These are phyloP conservation scores for Trichoderma aggressivum DNA, from an alignment of 2,329 filamentous ascomycete species.

Conservation along the genomic window DNA sequence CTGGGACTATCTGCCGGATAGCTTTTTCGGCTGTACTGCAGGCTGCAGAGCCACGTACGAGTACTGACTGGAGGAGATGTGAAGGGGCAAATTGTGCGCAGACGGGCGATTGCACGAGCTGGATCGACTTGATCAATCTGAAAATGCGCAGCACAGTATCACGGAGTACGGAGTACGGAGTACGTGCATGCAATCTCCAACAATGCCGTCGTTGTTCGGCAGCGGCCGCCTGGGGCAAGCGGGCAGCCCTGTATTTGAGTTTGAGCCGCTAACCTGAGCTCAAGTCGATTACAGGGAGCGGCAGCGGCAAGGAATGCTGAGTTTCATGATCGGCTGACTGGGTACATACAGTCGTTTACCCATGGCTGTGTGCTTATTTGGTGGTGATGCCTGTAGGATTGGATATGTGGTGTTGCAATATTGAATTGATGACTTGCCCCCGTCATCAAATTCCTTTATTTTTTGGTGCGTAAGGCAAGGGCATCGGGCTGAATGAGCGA, in stretches of 20 bases:
- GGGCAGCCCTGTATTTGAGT: neutral
- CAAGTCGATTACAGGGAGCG: neutral
- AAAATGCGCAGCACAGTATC: neutral
- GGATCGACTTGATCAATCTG: neutral
- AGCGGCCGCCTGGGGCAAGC: neutral
- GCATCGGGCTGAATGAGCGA: neutral
- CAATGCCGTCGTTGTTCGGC: neutral
- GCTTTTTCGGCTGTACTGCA: neutral
- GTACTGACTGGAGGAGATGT: neutral
- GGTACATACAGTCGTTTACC: neutral
- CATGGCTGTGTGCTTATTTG: neutral
- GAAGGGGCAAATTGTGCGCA: neutral
- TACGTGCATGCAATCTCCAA: neutral
- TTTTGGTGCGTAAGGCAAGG: neutral
- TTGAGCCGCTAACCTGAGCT: neutral
- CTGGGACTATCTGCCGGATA: neutral
- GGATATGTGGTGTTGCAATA: neutral
- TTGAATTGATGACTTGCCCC: neutral
- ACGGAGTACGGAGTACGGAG: neutral
- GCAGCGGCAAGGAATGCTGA: neutral
- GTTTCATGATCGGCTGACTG: neutral
- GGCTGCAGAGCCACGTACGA: neutral
- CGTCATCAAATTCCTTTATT: neutral
- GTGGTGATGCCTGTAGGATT: neutral
- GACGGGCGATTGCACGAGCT: neutral